Percentiles rank a stretch among this genome's conserved stretches.
Evolutionary conservation across 164 flowering plant species (phyloP).

Genomic region (Vitis amurensis): DNA sequence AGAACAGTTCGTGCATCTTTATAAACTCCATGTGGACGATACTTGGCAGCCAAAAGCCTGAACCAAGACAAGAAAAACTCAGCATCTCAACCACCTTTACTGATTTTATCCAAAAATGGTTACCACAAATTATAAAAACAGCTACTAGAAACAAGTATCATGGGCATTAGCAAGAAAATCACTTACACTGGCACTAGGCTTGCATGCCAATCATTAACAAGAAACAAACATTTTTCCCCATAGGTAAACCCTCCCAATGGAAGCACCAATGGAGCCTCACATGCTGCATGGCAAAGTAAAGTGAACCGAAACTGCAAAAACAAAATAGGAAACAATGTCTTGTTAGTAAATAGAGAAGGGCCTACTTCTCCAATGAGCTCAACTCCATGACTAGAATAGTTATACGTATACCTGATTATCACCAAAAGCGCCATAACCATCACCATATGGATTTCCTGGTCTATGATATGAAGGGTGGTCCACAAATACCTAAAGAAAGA

Average conservation of each 20-base stretch:
- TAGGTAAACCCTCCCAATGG: conserved; percentile 87
- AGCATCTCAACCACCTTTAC: neutral
- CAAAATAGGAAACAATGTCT: conserved; percentile 14
- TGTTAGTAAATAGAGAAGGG: neutral
- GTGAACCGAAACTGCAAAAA: conserved; percentile 83
- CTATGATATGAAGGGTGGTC: conserved; percentile 89
- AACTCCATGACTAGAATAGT: conserved; percentile 6
- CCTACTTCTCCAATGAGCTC: neutral
- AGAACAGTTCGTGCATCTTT: conserved; percentile 80
- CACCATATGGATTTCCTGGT: conserved; percentile 96
- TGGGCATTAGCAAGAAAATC: neutral
- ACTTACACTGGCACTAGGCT: conserved; percentile 92
- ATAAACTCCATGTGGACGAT: conserved; percentile 86
- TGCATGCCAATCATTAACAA: conserved; percentile 98
- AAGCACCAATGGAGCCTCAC: conserved; percentile 96
- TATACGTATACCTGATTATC: conserved; percentile 79
- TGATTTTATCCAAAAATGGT: neutral
- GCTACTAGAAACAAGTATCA: neutral
- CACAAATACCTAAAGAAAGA: conserved; percentile 68
- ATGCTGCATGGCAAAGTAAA: conserved; percentile 92
- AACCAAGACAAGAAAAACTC: conserved; percentile 16
- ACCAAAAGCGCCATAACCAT: conserved; percentile 77
- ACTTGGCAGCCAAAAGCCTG: conserved; percentile 90
- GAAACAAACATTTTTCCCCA: conserved; percentile 90
- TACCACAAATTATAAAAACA: neutral